phyloP scores from a whole-genome alignment of 1,139 yeast species.

The Torulaspora globosa region DNA sequence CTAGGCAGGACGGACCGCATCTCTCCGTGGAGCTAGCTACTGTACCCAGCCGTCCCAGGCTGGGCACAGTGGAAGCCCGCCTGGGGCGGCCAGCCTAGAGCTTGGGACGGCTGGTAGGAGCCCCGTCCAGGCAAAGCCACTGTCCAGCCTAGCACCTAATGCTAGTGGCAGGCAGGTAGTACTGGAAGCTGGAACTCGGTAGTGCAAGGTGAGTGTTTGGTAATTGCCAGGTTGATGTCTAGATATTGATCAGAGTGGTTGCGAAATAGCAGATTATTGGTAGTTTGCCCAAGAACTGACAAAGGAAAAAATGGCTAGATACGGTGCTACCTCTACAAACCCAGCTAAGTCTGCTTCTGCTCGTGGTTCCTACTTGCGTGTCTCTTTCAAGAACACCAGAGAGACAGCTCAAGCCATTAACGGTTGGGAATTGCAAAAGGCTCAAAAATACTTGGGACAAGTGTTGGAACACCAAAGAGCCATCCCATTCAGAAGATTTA shows the following conservation, averaged over 20 bases:
- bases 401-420: conserved; percentile 97
- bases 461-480: conserved; percentile 99
- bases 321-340: conserved; percentile 98
- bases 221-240: conserved; percentile 2
- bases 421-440: conserved; percentile 97
- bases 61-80: background rate
- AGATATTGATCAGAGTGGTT: background rate
- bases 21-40: background rate
- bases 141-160: background rate
- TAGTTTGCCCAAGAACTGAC: conserved; percentile 21
- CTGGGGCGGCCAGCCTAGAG: too few relatives aligned
- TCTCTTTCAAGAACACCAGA: conserved; percentile 99
- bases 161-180: background rate
- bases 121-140: too few relatives aligned
- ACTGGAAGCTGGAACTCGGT: background rate
- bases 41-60: background rate
- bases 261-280: background rate
- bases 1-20: background rate
- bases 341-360: conserved; percentile 99
- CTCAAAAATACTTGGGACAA: conserved; percentile 93
- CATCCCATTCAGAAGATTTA: conserved; percentile 98
- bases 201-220: conserved; percentile 2
- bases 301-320: conserved; percentile 65
- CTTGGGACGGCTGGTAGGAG: too few relatives aligned
- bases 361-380: conserved; percentile 99